Percentiles rank a stretch among this genome's conserved stretches.
phyloP scores from a whole-genome alignment of 2,329 filamentous ascomycete genomes.

The Calycina herbarum region DNA sequence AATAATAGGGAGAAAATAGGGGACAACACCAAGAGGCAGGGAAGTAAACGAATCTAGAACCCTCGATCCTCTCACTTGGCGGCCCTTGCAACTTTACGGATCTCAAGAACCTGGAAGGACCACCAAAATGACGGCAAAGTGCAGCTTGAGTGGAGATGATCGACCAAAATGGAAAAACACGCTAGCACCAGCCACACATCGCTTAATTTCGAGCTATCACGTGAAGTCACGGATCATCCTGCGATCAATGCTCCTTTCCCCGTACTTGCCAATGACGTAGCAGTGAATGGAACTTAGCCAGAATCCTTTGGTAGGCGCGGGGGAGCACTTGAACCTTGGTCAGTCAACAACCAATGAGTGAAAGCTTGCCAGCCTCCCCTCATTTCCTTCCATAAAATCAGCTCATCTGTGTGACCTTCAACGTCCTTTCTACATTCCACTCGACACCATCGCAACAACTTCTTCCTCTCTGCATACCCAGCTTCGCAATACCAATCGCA shows the following conservation, averaged over 20 bases:
- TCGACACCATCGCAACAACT: not conserved
- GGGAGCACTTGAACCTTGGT: not conserved
- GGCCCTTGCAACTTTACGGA: too few species aligned
- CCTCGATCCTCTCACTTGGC: not conserved
- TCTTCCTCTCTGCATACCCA: conserved; percentile 8
- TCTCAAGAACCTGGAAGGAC: not conserved
- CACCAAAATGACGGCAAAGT: conserved; percentile 2
- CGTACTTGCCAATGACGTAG: not conserved
- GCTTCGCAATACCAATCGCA: not conserved
- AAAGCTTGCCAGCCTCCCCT: not conserved
- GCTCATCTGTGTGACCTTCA: conserved; percentile 11
- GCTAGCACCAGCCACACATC: not conserved
- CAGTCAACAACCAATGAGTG: not conserved
- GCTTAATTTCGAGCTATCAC: too few species aligned
- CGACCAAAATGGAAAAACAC: not conserved
- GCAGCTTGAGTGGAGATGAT: not conserved
- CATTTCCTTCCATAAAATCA: conserved; percentile 7
- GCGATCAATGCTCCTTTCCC: not conserved
- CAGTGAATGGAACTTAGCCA: not conserved
- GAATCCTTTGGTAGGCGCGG: conserved; percentile 1
- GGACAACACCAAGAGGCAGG: not conserved
- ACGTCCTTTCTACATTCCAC: conserved; percentile 5
- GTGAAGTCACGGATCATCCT: not conserved
- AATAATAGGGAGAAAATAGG: not conserved
- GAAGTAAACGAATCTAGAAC: not conserved